Conservation (phyloP, 192 early-diverging fungal genomes). For the Podila minutissima region DNA sequence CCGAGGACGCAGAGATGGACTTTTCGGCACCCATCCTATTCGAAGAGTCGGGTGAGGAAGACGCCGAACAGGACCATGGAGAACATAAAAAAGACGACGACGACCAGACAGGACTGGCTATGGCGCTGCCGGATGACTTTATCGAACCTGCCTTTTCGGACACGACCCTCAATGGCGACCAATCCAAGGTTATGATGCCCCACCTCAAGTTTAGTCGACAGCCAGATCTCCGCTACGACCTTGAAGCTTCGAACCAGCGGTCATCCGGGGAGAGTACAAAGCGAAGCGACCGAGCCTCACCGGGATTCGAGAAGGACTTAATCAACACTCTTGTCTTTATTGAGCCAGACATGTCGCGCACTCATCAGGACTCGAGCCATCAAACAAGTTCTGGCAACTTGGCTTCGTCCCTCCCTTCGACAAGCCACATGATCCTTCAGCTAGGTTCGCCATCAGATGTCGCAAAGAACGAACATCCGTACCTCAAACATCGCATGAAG, state of each 20-base stretch:
- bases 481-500: constrained; percentile 32
- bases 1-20: constrained; percentile 52
- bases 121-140: constrained; percentile 45
- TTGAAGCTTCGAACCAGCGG: constrained; percentile 3
- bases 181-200: constrained; percentile 21
- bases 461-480: constrained; percentile 3
- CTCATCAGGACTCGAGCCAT: constrained; percentile 2
- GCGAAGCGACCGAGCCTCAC: constrained; percentile 25
- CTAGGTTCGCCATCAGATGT: background rate
- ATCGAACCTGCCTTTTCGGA: constrained; percentile 29
- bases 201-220: constrained; percentile 30
- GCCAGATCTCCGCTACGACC: constrained; percentile 21
- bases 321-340: constrained; percentile 50
- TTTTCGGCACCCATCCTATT: constrained; percentile 51
- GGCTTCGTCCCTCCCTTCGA: constrained; percentile 34
- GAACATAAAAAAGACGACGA: constrained; percentile 9
- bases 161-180: constrained; percentile 19
- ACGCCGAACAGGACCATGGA: background rate
- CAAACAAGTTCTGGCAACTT: background rate
- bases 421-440: constrained; percentile 26
- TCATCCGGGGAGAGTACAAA: constrained; percentile 11
- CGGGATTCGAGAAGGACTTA: constrained; percentile 14
- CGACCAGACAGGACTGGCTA: constrained; percentile 32
- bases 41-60: constrained; percentile 43
- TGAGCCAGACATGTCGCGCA: constrained; percentile 25